Evolutionary conservation across 1,284 basidiomycete species (phyloP).

Genomic region (Papiliotrema flavescens): DNA sequence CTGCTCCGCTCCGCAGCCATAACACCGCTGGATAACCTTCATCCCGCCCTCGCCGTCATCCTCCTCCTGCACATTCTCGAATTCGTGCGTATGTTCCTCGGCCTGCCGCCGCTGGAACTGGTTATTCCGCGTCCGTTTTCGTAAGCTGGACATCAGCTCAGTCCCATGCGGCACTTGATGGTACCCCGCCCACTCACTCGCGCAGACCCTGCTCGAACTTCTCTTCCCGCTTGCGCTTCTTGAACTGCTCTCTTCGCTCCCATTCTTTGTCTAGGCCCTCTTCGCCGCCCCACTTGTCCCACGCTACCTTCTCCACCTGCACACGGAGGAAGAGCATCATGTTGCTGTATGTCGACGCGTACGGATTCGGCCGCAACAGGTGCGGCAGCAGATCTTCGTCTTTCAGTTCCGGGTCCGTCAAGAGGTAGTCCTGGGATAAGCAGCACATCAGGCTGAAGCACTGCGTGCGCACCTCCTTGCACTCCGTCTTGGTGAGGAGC

Average conservation of each 20-base stretch:
- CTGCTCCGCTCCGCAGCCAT: conserved; percentile 79
- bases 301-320: conserved; percentile 82
- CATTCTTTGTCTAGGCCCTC: conserved; percentile 89
- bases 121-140: conserved; percentile 79
- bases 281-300: conserved; percentile 94
- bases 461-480: conserved; percentile 69
- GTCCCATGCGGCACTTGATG: neutral
- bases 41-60: conserved; percentile 51
- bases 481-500: conserved; percentile 96
- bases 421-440: conserved; percentile 68
- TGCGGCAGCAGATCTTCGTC: conserved; percentile 92
- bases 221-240: conserved; percentile 85
- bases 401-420: conserved; percentile 86
- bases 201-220: conserved; percentile 84
- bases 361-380: conserved; percentile 91
- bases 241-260: conserved; percentile 70
- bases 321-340: conserved; percentile 98
- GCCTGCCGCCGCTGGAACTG: conserved; percentile 84
- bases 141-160: conserved; percentile 50
- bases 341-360: conserved; percentile 93
- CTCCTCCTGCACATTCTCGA: conserved; percentile 58
- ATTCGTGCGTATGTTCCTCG: conserved; percentile 79
- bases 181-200: conserved; percentile 52
- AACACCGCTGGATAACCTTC: conserved; percentile 62
- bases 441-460: neutral